These are phyloP conservation scores for Trichoderma arundinaceum DNA, from an alignment of 2,329 filamentous ascomycete genomes.

Conservation along the genomic window DNA sequence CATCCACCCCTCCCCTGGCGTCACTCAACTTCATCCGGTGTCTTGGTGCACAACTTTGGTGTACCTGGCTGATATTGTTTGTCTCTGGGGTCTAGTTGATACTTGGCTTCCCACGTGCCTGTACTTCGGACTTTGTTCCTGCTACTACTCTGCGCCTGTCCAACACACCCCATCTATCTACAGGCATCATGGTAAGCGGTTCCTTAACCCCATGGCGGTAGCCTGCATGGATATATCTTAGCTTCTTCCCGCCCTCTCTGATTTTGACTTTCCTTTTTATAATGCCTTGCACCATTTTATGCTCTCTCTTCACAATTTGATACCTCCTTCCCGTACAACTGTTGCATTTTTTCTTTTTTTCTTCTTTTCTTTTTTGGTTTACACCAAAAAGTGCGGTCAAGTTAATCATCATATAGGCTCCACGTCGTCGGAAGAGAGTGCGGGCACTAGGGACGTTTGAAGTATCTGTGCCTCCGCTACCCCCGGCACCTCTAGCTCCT, in stretches of 20 bases:
- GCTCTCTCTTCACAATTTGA: background rate
- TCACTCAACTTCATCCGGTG: slow-evolving; percentile 41
- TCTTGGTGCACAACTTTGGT: slow-evolving; percentile 39
- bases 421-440: slow-evolving; percentile 42
- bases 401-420: slow-evolving; percentile 48
- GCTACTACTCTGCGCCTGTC: slow-evolving; percentile 44
- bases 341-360: background rate
- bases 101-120: slow-evolving; percentile 45
- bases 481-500: slow-evolving; percentile 36
- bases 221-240: slow-evolving; percentile 54
- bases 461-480: slow-evolving; percentile 36
- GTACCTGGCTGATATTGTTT: slow-evolving; percentile 41
- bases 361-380: background rate
- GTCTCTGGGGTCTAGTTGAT: slow-evolving; percentile 45
- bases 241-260: slow-evolving; percentile 42
- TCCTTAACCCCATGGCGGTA: slow-evolving; percentile 47
- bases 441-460: slow-evolving; percentile 39
- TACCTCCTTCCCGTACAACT: background rate
- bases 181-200: slow-evolving; percentile 57
- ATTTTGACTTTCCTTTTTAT: slow-evolving; percentile 33
- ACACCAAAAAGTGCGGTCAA: slow-evolving; percentile 41
- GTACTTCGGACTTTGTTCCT: slow-evolving; percentile 45
- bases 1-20: slow-evolving; percentile 44
- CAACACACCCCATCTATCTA: slow-evolving; percentile 48
- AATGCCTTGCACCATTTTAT: background rate